Evolutionary conservation across 495 filamentous ascomycete species (phyloP), one percentile per base, ranked within the genome.

Genomic region (Sordaria brevicollis): DNA sequence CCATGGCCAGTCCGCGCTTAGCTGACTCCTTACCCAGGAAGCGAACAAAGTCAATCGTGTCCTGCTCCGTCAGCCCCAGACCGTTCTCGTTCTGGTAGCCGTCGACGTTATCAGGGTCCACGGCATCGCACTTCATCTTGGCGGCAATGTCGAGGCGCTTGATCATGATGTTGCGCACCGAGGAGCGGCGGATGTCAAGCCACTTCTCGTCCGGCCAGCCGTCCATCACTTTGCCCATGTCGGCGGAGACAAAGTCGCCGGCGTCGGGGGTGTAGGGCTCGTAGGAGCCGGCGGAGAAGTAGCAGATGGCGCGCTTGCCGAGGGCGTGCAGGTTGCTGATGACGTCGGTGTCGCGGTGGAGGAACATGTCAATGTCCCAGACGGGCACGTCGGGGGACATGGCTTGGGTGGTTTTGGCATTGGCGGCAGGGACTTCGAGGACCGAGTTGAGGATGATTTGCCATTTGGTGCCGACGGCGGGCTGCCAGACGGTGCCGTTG

Each of bases 91-190:
- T 86, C 68, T 75, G 43, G 19, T 90, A 91, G 2, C 83, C 90
- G 71, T 92, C 90, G 13, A 91, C 82, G 72, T 92, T 92, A 71
- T 92, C 90, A 0, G 89, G 88, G 74, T 92, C 90, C 4, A 92
- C 86, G 3, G 86, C 90, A 72, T 91, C 89, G 71, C 90, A 92
- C 35, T 88, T 87, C 75, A 90, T 90, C 8, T 77, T 65, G 11
- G 71, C 72, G 1, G 89, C 89, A 35, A 89, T 69, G 62, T 86
- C 81, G 0, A 92, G 81, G 37, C 90, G 82, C 15, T 74, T 65
- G 41, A 71, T 71, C 89, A 92, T 81, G 75, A 92, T 89, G 3
- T 77, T 77, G 36, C 88, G 82, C 33, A 93, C 88, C 65, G 83
- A 84, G 3, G 74, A 35, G 68, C 84, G 87, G 68, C 81, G 83